Percentiles rank a stretch among this genome's conserved stretches.
Evolutionary conservation across 2,329 filamentous ascomycete species (phyloP).

Genomic region (Eurotiales sp.): DNA sequence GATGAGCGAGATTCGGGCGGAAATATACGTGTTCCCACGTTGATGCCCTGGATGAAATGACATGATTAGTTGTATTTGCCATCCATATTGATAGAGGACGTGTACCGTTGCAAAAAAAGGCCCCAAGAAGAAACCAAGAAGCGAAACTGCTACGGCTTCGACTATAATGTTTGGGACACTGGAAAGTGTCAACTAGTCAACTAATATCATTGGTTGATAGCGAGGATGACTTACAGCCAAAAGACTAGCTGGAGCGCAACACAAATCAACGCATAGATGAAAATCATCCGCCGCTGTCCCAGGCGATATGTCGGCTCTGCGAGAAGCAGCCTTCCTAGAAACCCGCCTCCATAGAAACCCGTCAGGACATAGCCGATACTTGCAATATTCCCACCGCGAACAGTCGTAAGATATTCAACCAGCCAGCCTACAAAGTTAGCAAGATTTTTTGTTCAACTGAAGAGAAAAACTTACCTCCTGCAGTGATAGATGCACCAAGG

Average conservation of each 20-base stretch:
- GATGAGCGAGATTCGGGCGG: conserved; percentile 28
- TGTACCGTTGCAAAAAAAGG: conserved; percentile 55
- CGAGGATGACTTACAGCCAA: conserved; percentile 42
- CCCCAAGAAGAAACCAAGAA: conserved; percentile 57
- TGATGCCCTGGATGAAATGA: conserved; percentile 38
- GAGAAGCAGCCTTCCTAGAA: conserved; percentile 55
- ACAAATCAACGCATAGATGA: conserved; percentile 51
- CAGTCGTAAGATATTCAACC: conserved; percentile 60
- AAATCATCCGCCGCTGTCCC: conserved; percentile 57
- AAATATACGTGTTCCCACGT: conserved; percentile 52
- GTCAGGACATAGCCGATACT: conserved; percentile 61
- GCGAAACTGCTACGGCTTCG: conserved; percentile 52
- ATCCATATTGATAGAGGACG: not conserved
- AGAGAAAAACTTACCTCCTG: conserved; percentile 30
- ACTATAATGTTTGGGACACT: conserved; percentile 43
- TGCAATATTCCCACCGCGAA: conserved; percentile 55
- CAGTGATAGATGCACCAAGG: conserved; percentile 54
- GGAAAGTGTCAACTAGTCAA: not conserved
- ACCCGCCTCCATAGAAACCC: conserved; percentile 56
- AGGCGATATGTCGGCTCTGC: conserved; percentile 58
- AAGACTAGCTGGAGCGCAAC: conserved; percentile 57
- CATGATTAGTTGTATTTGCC: not conserved
- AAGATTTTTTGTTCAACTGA: too few relatives aligned
- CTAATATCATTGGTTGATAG: not conserved
- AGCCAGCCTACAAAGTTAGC: conserved; percentile 51